Evolutionary conservation across 73 alveolate genomes (phyloP), one percentile per base, ranked within the genome.

Genomic region (Paramecium biaurelia): DNA sequence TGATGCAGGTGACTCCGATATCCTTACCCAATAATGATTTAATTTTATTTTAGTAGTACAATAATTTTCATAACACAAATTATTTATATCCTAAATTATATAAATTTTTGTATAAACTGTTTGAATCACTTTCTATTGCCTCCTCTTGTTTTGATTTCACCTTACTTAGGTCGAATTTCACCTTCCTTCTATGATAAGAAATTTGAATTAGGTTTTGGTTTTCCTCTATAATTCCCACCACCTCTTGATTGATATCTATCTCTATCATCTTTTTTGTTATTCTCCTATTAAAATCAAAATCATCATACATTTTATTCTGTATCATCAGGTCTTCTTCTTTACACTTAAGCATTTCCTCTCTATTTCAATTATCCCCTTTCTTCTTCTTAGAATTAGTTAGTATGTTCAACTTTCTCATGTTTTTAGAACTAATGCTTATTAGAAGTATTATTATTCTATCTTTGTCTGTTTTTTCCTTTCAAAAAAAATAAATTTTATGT

Each of bases 1-100:
- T 76, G 99, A 98, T 74, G 96, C 98, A 30, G 99, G 99, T 24
- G 99, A 98, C 93, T 98, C 96, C 18, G 96, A 93, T 63, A 93
- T 93, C 93, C 86, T 72, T 1, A 35, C 56, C 35, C 9, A 30
- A 34, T 72, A 72, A 72, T 72, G 86, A 72, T 63, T 26, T 63
- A 26, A 53, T 53, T 53, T 53, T 15, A 53, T 53, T 2, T 53
- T 53, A 53, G 68, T 53, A 53, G 68, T 53, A 53, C 68, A 53
- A 18, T 53, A 53, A 2, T 18, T 18, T 18, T 20, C 9, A 18
- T 2, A 53, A n/a, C 7, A 47, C 24, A 47, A 47, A 47, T 47
- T n/a, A 53, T n/a, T 18, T 18, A n/a, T 53, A 53, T 20, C 30
- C 30, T 18, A 53, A 53, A 53, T 15, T 53, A 18, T 53, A 53